Base-by-base conservation (phyloP, 2,329 filamentous ascomycete genomes). In the Penicillium sp. region DNA sequence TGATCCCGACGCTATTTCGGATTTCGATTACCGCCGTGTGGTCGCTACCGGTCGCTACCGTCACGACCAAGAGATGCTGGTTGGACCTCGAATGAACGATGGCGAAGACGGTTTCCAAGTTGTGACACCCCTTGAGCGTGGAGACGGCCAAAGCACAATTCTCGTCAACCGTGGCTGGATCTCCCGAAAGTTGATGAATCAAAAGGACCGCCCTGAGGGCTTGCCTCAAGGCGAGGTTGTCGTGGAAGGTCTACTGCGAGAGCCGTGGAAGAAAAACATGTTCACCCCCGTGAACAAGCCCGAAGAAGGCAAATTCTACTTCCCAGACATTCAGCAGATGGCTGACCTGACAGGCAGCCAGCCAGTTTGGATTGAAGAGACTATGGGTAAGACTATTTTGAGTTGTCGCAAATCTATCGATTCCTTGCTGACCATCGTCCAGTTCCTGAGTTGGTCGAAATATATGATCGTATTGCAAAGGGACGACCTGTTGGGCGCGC, bases 211-310 rank as follows among this genome's bases (percentile, higher is more conserved):
- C 34, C 73, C 78, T 0, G 79, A 82, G 25, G 82, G 83, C 1
- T 58, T 97, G 56, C 85, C 86, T 0, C 66, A 63, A 42, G 88
- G 83, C 0, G 81, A 86, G 61, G 84, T 97, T 8, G 80, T 78
- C 0, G 83, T 98, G 2, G 84, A 95, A 71, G 93, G 93, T 0
- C 63, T 98, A 66, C 66, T 98, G 66, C 74, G 93, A 50, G 83
- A 93, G 72, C 91, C 91, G 7, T 95, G 88, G 81, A 93, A 95
- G 79, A 95, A 91, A 78, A 98, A 98, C 68, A 86, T 90, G 80
- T 98, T 98, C 68, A 98, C 93, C 47, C 93, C 93, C 0, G 83
- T 86, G 0, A 98, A 98, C 61, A 76, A 82, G 58, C 91, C 91
- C 0, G 84, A 90, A 58, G 83, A 83, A 64, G 82, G 85, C 50